These are phyloP conservation scores for Leishmania aethiopica DNA, from an alignment of 208 protist genomes.

Conservation along the genomic window DNA sequence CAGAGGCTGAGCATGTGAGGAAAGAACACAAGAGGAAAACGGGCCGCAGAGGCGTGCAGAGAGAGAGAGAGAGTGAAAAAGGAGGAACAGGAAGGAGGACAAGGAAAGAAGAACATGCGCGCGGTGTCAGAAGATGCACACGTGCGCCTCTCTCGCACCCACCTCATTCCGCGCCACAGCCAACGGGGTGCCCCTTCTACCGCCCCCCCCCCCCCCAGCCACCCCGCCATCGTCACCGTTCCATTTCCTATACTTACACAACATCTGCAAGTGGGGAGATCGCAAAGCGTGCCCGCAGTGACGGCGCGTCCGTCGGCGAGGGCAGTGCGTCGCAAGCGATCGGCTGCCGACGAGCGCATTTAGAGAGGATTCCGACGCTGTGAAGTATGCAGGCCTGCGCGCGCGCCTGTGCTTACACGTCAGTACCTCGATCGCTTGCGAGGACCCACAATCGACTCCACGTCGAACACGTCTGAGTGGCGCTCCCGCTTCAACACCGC, in stretches of 20 bases:
- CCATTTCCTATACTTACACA: background rate
- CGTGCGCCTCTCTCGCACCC: background rate
- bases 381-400: background rate
- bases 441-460: slow-evolving; percentile 52
- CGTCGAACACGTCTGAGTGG: slow-evolving; percentile 55
- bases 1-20: too few relatives aligned
- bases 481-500: slow-evolving; percentile 52
- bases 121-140: background rate
- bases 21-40: background rate
- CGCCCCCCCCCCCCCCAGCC: background rate
- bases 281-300: background rate
- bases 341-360: background rate
- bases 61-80: background rate
- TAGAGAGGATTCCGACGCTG: background rate
- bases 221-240: background rate
- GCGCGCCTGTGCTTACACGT: background rate
- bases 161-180: background rate
- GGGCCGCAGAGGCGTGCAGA: background rate
- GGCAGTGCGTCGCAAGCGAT: background rate
- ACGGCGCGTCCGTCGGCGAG: background rate
- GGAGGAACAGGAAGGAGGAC: background rate
- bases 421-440: slow-evolving; percentile 27
- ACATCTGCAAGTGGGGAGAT: background rate
- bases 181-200: background rate
- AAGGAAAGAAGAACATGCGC: background rate